Conservation (phyloP, 805 yeast species). For the Scheffersomyces lignosus region DNA sequence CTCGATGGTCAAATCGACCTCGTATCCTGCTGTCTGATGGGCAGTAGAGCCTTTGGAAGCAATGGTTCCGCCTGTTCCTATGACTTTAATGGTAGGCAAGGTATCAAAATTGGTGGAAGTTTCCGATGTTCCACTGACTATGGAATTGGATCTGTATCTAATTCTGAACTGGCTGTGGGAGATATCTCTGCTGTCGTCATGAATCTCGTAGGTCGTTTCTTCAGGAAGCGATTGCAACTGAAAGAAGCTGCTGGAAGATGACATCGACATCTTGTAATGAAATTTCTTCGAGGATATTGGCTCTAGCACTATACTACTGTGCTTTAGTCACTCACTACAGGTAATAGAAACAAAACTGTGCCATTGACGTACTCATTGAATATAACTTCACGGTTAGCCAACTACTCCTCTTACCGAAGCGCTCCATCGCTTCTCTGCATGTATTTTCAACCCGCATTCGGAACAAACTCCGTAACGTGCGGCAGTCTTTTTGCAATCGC, state of each 20-base stretch:
- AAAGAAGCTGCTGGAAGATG: conserved; percentile 1
- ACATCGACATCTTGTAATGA: neutral
- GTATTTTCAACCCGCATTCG: too few species aligned
- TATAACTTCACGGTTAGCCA: too few species aligned
- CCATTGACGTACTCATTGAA: too few species aligned
- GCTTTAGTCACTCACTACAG: too few species aligned
- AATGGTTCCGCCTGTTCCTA: conserved; percentile 62
- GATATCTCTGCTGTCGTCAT: conserved; percentile 24
- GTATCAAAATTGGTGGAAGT: conserved; percentile 6
- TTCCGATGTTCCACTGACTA: conserved; percentile 17
- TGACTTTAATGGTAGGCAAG: conserved; percentile 44
- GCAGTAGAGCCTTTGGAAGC: conserved; percentile 51
- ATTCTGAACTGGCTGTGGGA: conserved; percentile 36
- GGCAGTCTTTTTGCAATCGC: too few species aligned
- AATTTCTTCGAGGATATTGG: too few species aligned
- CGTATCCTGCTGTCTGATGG: conserved; percentile 55
- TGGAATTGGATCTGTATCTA: conserved; percentile 35
- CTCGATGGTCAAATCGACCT: conserved; percentile 51
- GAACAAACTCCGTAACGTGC: too few species aligned
- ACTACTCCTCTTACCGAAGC: too few species aligned
- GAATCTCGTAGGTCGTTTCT: conserved; percentile 14
- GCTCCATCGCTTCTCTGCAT: too few species aligned
- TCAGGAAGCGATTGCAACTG: conserved; percentile 5
- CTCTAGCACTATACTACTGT: too few species aligned
- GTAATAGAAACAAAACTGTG: too few species aligned